Evolutionary conservation across 805 yeast species (phyloP), one percentile per base, ranked within the genome.

Genomic region (Suhomyces pyralidae): DNA sequence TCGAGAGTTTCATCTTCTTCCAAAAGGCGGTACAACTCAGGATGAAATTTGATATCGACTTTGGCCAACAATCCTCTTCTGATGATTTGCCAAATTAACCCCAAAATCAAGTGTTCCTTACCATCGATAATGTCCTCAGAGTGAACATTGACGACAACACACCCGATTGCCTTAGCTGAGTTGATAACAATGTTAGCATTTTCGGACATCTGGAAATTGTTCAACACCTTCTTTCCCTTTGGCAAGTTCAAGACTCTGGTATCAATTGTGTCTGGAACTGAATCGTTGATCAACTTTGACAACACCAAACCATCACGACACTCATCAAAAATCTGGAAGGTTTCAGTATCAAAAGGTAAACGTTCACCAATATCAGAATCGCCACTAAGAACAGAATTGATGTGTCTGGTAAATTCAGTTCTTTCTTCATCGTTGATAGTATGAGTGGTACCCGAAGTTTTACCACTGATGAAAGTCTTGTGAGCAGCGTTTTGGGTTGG

Each of bases 161-260:
- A 93, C 19, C 99, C 99, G 73, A 94, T 94, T 50, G 98, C 99
- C 75, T 94, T 94, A 28, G 99, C 99, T 2, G 99, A 94, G 71
- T 94, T 94, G 73, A 94, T 90, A 38, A 94, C 98, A 59, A 94
- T 92, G 73, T 94, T 94, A 50, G 98, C 97, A 72, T 94, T 94
- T 75, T 94, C 99, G 59, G 88, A 82, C 85, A 96, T 93, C 58
- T 92, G 94, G 79, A 94, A 94, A 66, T 90, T 90, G 78, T 94
- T 94, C 68, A 94, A 81, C 15, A 81, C 72, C 72, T 90, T 92
- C 60, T 81, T 80, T 14, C 68, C 66, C 68, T 86, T 88, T 24
- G 98, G 96, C 68, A 85, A 77, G 71, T 94, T 94, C 67, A 94
- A 81, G 15, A 94, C 99, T 80, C 99, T 88, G 8, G 97, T 92